Percentiles rank a stretch among this genome's conserved stretches.
phyloP scores from a whole-genome alignment of 2,329 filamentous ascomycete species.

The Nigrograna mackinnonii region DNA sequence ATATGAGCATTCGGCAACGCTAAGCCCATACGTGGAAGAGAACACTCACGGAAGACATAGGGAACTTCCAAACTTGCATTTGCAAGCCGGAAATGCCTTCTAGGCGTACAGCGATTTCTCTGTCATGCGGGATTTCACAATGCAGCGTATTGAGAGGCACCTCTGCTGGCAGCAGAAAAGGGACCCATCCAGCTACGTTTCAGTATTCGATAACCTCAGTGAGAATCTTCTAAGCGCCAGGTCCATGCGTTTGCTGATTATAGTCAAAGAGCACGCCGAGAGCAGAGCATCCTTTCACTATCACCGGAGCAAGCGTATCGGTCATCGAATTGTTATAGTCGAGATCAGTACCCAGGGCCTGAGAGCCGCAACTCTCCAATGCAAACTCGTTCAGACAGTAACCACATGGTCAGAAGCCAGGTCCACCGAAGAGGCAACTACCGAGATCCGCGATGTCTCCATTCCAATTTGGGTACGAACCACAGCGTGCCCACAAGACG shows the following conservation, averaged over 20 bases:
- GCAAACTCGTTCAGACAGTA: neutral
- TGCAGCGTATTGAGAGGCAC: constrained; percentile 11
- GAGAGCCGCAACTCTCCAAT: constrained; percentile 8
- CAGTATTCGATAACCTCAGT: constrained; percentile 11
- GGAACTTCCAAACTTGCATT: constrained; percentile 4
- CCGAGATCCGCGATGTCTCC: neutral
- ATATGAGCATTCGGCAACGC: constrained; percentile 15
- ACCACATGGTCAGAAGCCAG: neutral
- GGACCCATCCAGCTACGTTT: constrained; percentile 16
- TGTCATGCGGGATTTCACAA: constrained; percentile 2
- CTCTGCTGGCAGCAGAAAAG: constrained; percentile 10
- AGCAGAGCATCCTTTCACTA: constrained; percentile 7
- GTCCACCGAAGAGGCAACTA: neutral
- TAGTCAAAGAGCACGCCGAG: constrained; percentile 3
- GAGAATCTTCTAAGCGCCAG: constrained; percentile 4
- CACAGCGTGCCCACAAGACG: neutral
- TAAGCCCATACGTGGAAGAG: constrained; percentile 11
- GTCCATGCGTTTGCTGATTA: neutral
- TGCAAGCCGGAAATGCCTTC: constrained; percentile 12
- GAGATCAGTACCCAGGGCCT: constrained; percentile 10
- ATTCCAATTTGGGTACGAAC: constrained; percentile 15
- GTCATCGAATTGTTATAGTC: constrained; percentile 7
- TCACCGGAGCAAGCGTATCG: constrained; percentile 6
- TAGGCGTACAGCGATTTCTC: constrained; percentile 15
- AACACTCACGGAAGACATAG: constrained; percentile 15